phyloP scores from a whole-genome alignment of 2,329 filamentous ascomycete genomes.

The Xylariaceae sp. region DNA sequence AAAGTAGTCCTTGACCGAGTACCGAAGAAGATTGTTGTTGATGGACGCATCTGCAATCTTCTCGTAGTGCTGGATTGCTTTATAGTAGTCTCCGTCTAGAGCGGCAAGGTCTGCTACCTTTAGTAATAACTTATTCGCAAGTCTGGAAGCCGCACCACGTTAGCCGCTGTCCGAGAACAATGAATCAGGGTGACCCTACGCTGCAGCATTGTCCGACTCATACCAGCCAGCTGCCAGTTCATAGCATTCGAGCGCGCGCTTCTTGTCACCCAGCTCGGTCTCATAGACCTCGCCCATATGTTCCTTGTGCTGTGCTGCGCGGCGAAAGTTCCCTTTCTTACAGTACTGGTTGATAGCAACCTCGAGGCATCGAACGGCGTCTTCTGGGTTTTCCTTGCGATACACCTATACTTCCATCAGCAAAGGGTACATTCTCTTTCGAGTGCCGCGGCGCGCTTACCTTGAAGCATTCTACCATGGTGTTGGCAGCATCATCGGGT shows the following conservation, averaged over 20 bases:
- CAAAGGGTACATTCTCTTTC: background rate
- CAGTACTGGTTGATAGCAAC: constrained; percentile 82
- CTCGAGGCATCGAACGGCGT: constrained; percentile 75
- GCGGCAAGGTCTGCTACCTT: constrained; percentile 88
- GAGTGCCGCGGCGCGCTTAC: constrained; percentile 34
- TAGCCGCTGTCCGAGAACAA: background rate
- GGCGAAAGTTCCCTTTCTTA: constrained; percentile 80
- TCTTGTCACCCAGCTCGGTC: constrained; percentile 69
- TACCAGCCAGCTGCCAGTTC: constrained; percentile 86
- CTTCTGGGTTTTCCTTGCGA: constrained; percentile 74
- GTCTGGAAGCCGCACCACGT: constrained; percentile 9
- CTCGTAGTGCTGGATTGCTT: constrained; percentile 76
- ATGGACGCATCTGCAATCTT: constrained; percentile 72
- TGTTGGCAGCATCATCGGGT: constrained; percentile 86
- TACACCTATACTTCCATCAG: constrained; percentile 73
- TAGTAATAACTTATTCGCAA: constrained; percentile 89
- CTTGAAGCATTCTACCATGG: constrained; percentile 87
- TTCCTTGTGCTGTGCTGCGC: constrained; percentile 87
- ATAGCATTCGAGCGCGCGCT: constrained; percentile 75
- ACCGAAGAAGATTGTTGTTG: constrained; percentile 88
- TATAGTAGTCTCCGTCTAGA: constrained; percentile 76
- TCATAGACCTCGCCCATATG: constrained; percentile 83
- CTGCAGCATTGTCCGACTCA: constrained; percentile 76
- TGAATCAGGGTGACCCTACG: constrained; percentile 48
- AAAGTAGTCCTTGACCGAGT: constrained; percentile 92